Base-by-base conservation (phyloP, 2,329 filamentous ascomycete species). In the Exophiala bonariae region DNA sequence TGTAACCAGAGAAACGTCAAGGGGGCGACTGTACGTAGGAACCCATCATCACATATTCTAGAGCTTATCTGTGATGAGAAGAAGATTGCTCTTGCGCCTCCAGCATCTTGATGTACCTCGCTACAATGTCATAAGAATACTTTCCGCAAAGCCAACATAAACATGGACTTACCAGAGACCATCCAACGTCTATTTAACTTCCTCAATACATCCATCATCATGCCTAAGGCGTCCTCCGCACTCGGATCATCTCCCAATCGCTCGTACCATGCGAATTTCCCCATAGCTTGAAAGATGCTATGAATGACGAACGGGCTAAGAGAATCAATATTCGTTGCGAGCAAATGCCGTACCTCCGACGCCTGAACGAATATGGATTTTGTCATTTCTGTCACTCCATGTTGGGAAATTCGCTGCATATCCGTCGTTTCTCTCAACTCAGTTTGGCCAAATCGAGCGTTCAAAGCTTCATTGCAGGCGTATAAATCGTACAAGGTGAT, bases 381-480 rank as follows among this genome's bases (percentile, higher is more conserved):
- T 13, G 37, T 33, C 6, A 33, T 13, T 10, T 26, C 17, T 17
- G 26, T 22, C 20, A 49, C 18, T 26, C 47, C 47, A n/a, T 38
- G 17, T 16, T 47, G 18, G 8, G 47, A 37, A 22, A 49, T 19
- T 26, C 33, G 17, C 28, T 49, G 47, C 42, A 49, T 45, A 6
- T 45, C 47, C 17, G 45, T 28, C 17, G 37, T 40, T 14, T 37
- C 14, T n/a, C 28, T 41, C 18, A 35, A 13, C 18, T 22, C 40
- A 34, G n/a, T 17, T n/a, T 31, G 9, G 8, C 32, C 32, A 34
- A n/a, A 34, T 34, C 32, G 13, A n/a, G 13, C 20, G 14, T 18
- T n/a, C 13, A 19, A 41, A 16, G 20, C 16, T 16, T 49, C 47
- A 19, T 45, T 49, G 30, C 47, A 49, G 8, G 47, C 41, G 30